These are phyloP conservation scores for Penicillium sp. DNA, from an alignment of 2,329 filamentous ascomycete genomes.

Conservation along the genomic window DNA sequence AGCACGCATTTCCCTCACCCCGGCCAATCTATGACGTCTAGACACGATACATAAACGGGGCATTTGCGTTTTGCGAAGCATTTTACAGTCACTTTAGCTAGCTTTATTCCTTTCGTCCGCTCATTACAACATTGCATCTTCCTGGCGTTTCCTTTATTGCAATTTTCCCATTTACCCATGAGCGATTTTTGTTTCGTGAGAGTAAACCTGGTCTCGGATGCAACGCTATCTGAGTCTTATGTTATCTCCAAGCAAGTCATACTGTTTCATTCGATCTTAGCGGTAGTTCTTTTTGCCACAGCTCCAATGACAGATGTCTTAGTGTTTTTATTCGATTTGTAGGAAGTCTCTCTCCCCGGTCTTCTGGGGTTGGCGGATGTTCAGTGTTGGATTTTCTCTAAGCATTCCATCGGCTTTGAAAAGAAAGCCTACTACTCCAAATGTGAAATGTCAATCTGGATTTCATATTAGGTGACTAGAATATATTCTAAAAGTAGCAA, in stretches of 20 bases:
- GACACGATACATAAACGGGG: not conserved
- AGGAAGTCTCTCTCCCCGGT: not conserved
- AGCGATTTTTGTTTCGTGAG: conserved; percentile 1
- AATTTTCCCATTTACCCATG: not conserved
- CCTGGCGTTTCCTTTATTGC: conserved; percentile 13
- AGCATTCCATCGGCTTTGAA: not conserved
- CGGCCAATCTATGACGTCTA: conserved; percentile 10
- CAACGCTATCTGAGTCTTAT: not conserved
- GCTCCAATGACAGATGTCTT: not conserved
- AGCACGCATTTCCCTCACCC: not conserved
- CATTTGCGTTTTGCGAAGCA: not conserved
- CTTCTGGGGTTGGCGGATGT: not conserved
- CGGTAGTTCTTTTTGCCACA: not conserved
- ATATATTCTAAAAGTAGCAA: not conserved
- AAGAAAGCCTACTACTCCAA: not conserved
- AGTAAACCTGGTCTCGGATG: not conserved
- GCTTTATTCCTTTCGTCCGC: not conserved
- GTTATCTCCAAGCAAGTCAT: not conserved
- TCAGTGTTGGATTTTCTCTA: not conserved
- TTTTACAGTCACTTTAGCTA: not conserved
- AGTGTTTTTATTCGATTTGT: not conserved
- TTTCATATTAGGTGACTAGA: not conserved
- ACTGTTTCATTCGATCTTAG: not conserved
- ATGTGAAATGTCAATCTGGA: not conserved
- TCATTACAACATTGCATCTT: conserved; percentile 17